These are phyloP conservation scores for Penicillium paxilli DNA, from an alignment of 495 filamentous ascomycete genomes.

Conservation along the genomic window DNA sequence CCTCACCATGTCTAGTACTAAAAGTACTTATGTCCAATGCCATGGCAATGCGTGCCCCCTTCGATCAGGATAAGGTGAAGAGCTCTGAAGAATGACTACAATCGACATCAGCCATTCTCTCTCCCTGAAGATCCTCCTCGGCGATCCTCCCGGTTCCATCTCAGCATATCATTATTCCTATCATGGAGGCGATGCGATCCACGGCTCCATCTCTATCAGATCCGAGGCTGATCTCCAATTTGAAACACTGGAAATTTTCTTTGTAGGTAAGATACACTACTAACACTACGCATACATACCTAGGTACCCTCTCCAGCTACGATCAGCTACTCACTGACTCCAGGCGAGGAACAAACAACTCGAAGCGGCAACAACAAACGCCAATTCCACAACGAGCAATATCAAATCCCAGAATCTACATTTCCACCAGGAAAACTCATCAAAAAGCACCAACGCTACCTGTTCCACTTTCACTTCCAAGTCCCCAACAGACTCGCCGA, in stretches of 20 bases:
- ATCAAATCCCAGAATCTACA: slow-evolving; percentile 18
- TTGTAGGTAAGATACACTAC: background rate
- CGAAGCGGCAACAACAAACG: background rate
- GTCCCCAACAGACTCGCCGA: slow-evolving; percentile 65
- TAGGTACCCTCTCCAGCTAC: background rate
- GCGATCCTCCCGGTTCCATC: background rate
- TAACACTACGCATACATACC: background rate
- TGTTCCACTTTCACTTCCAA: slow-evolving; percentile 72
- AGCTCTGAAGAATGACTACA: background rate
- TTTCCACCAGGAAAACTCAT: slow-evolving; percentile 61
- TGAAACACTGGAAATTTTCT: background rate
- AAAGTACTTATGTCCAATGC: background rate
- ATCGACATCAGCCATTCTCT: background rate
- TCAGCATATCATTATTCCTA: background rate
- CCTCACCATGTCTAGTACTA: no score
- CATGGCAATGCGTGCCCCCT: no score
- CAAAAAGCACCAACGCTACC: slow-evolving; percentile 57
- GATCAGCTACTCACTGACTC: background rate
- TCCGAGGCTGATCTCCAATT: background rate
- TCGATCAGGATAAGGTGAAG: no score
- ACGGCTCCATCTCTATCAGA: background rate
- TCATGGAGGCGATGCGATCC: slow-evolving; percentile 18
- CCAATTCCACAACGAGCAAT: background rate
- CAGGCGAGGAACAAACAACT: background rate
- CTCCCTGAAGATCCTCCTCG: background rate